These are phyloP conservation scores for Heritiera fomes DNA, from an alignment of 345 rosid genomes.

Conservation along the genomic window DNA sequence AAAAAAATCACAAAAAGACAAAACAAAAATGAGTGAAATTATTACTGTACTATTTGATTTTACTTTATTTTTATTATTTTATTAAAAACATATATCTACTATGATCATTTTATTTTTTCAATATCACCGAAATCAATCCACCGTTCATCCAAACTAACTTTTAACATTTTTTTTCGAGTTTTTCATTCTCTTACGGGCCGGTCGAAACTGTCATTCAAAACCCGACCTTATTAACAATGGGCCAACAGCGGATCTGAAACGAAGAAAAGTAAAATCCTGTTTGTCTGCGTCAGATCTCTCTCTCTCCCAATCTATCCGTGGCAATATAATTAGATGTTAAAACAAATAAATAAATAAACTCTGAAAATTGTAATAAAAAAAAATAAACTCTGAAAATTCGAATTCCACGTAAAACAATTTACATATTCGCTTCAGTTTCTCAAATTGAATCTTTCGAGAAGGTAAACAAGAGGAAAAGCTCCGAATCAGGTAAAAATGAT, in stretches of 20 bases:
- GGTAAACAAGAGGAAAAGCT: neutral
- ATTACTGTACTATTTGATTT: too few species aligned
- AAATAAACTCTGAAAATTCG: conserved; percentile 1
- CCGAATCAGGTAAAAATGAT: conserved; percentile 41
- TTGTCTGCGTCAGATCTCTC: neutral
- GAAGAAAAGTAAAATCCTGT: neutral
- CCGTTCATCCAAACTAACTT: too few species aligned
- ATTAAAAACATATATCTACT: too few species aligned
- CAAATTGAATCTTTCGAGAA: neutral
- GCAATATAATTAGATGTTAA: neutral
- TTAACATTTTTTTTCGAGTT: too few species aligned
- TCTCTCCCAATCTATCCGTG: neutral
- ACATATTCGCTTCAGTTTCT: neutral
- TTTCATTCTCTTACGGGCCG: too few species aligned
- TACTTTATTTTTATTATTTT: too few species aligned
- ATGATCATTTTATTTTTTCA: too few species aligned
- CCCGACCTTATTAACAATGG: neutral
- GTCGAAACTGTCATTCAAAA: neutral
- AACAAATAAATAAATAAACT: neutral
- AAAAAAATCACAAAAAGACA: too few species aligned
- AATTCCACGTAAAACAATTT: neutral
- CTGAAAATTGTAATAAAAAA: too few species aligned
- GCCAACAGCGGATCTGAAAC: neutral
- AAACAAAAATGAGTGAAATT: too few species aligned
- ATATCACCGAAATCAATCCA: too few species aligned